Evolutionary conservation across 331 rosid species (phyloP), one percentile per base, ranked within the genome.

Genomic region (Prunus yedoensis): DNA sequence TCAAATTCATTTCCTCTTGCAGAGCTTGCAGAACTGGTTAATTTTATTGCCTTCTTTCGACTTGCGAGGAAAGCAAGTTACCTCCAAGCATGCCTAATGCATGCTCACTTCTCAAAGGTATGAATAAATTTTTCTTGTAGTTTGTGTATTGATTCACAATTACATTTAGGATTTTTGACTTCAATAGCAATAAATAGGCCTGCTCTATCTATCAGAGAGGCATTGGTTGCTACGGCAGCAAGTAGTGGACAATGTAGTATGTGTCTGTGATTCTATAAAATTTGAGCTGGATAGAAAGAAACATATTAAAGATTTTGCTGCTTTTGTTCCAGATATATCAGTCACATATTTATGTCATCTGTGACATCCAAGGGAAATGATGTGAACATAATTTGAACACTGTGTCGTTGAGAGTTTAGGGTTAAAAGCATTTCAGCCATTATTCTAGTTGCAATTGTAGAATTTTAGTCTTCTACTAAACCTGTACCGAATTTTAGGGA

Each of bases 21-120:
- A 95, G 99, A 89, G 96, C 97, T 69, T 92, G 99, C 85, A 90
- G 99, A 77, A 90, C 90, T 0, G 82, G 91, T n/a, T 61, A 95
- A 95, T 83, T 95, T 89, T 81, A 89, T 92, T 83, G 89, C 97
- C 76, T 92, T 92, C 83, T 95, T 92, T 82, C 88, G 96, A 70
- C 92, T 90, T 76, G 92, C 91, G 58, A 95, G 94, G 83, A 89
- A 89, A 85, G 96, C 97, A 53, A 90, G 91, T 79, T 95, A 95
- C 83, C 97, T 95, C 76, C 99, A 95, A 89, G 94, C 99, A 66
- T 95, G 99, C 89, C 83, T 95, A 79, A 95, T 95, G 97, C 99
- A 95, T 65, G 97, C 99, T 59, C 99, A 95, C 90, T 95, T 95
- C 79, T 88, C 97, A 59, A 95, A 95, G 97, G 99, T 95, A 86